Conservation (phyloP, 768 basidiomycete genomes). For the Pleurotus giganteus region DNA sequence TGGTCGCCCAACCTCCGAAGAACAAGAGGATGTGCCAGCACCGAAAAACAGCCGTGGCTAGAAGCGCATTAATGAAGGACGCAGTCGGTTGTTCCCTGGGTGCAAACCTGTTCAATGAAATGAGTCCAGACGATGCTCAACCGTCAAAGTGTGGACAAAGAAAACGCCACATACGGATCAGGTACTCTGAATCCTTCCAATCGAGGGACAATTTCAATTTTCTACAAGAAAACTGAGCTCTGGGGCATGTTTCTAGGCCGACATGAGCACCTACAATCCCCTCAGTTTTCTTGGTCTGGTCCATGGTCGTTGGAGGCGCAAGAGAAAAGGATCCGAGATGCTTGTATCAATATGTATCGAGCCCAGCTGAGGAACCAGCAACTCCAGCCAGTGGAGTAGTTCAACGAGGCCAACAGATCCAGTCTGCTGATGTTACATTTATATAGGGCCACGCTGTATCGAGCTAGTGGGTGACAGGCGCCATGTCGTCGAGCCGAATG, state of each 20-base stretch:
- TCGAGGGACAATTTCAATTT: background rate
- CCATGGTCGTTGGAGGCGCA: background rate
- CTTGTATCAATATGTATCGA: background rate
- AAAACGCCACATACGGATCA: background rate
- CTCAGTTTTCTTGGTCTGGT: background rate
- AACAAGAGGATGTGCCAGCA: constrained; percentile 71
- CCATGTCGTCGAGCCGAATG: background rate
- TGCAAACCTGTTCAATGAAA: constrained; percentile 4
- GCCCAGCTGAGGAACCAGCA: background rate
- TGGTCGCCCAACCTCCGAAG: constrained; percentile 60
- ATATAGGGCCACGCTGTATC: background rate
- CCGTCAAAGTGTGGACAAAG: too few relatives aligned
- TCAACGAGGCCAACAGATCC: background rate
- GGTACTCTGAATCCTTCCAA: background rate
- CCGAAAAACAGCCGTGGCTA: constrained; percentile 46
- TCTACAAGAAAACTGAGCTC: background rate
- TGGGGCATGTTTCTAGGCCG: background rate
- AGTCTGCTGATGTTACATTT: background rate
- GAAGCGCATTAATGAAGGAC: constrained; percentile 6
- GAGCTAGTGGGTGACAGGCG: background rate
- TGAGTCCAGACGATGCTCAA: too few relatives aligned
- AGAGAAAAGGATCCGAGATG: too few relatives aligned
- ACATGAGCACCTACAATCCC: background rate
- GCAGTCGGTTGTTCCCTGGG: constrained; percentile 7
- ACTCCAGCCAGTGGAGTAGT: background rate